Evolutionary conservation across 495 filamentous ascomycete genomes (phyloP).

Genomic region (Saxophila tyrrhenica): DNA sequence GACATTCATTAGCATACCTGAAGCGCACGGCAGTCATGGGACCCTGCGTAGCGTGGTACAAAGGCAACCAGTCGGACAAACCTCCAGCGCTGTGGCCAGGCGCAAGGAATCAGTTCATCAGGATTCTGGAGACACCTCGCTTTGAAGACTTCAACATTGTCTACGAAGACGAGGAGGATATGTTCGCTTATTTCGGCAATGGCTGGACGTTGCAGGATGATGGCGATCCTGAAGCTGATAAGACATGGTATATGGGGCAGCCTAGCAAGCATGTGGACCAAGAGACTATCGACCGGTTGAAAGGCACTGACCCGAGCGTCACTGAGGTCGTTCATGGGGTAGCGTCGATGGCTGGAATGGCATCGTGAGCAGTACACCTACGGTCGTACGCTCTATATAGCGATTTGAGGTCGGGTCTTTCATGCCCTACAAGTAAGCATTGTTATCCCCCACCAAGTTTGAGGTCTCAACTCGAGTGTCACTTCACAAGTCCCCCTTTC

Average conservation of each 20-base stretch:
- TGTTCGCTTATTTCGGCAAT: slow-evolving; percentile 11
- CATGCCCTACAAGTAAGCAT: too few relatives aligned
- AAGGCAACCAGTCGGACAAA: slow-evolving; percentile 2
- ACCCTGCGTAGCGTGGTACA: slow-evolving; percentile 11
- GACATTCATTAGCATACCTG: slow-evolving; percentile 5
- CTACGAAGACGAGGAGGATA: slow-evolving; percentile 8
- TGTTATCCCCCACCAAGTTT: neutral
- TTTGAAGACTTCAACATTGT: slow-evolving; percentile 11
- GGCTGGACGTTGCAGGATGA: slow-evolving; percentile 11
- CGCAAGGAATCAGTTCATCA: slow-evolving; percentile 3
- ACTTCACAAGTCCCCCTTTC: neutral
- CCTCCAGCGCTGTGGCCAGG: slow-evolving; percentile 8
- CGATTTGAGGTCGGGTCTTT: too few relatives aligned
- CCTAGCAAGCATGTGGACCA: neutral
- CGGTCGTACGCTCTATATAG: too few relatives aligned
- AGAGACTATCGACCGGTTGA: slow-evolving; percentile 3
- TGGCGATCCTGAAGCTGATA: slow-evolving; percentile 3
- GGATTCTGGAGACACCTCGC: slow-evolving; percentile 3
- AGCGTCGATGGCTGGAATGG: slow-evolving; percentile 1
- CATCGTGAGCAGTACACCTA: too few relatives aligned
- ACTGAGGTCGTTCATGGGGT: slow-evolving; percentile 5
- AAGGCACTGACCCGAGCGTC: slow-evolving; percentile 5
- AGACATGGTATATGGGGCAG: slow-evolving; percentile 13
- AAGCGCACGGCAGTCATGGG: slow-evolving; percentile 7
- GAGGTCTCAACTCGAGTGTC: neutral